phyloP scores from a whole-genome alignment of 73 alveolate genomes.

The Halteria grandinella region DNA sequence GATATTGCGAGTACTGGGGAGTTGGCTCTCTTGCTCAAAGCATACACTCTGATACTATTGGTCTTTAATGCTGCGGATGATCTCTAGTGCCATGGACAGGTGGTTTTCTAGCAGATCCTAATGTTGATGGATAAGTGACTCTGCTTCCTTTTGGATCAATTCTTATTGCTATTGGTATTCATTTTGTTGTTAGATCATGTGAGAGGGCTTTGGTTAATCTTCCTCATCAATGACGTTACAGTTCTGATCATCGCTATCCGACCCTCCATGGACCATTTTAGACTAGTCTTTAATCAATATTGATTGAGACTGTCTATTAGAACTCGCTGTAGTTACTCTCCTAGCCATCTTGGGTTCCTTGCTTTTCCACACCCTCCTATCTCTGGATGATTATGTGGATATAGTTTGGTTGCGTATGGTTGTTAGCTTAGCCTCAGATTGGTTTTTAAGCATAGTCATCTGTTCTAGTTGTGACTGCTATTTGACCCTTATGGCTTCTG shows the following conservation, averaged over 20 bases:
- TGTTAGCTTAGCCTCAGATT: background rate
- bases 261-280: background rate
- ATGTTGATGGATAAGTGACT: no score
- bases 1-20: background rate
- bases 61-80: background rate
- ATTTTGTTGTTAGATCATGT: no score
- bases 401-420: no score
- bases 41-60: background rate
- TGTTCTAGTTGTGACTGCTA: background rate
- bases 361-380: conserved; percentile 20
- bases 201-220: no score
- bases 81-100: background rate
- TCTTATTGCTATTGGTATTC: no score
- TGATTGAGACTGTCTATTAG: background rate
- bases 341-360: conserved; percentile 12
- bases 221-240: conserved; percentile 49
- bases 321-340: no score
- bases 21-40: background rate
- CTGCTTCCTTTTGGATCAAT: no score
- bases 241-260: background rate
- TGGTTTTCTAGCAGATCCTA: background rate
- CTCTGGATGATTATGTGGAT: background rate
- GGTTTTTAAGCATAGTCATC: background rate
- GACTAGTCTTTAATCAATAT: conserved; percentile 1
- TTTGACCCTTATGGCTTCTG: background rate